phyloP scores from a whole-genome alignment of 139 green algal genomes.

The Chlamydomonas schloesseri region DNA sequence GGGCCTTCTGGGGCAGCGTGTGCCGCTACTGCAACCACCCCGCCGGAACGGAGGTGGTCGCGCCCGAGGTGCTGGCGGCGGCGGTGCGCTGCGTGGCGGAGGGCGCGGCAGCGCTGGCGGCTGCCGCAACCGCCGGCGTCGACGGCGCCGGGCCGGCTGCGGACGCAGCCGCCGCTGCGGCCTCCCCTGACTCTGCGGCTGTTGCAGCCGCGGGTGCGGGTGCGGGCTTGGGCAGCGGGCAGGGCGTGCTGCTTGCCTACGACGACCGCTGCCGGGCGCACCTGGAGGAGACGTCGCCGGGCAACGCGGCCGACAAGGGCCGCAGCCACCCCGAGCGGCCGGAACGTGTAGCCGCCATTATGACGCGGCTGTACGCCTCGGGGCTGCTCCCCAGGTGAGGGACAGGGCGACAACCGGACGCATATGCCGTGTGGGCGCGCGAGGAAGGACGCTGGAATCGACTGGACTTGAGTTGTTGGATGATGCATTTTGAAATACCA shows the following conservation, averaged over 20 bases:
- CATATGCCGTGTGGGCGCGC: too few relatives aligned
- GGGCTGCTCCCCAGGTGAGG: conserved; percentile 59
- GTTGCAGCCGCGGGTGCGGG: not conserved
- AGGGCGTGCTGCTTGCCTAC: conserved; percentile 30
- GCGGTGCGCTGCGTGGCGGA: conserved; percentile 23
- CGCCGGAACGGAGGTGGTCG: not conserved
- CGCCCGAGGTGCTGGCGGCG: conserved; percentile 15
- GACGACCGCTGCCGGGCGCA: conserved; percentile 35
- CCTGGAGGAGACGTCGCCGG: conserved; percentile 25
- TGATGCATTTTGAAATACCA: too few relatives aligned
- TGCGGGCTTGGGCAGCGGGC: not conserved
- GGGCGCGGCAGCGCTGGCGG: not conserved
- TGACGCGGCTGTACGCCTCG: conserved; percentile 65
- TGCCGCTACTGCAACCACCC: conserved; percentile 40
- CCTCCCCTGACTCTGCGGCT: too few relatives aligned
- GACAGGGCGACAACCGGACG: too few relatives aligned
- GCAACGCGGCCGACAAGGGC: not conserved
- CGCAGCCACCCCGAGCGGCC: conserved; percentile 68
- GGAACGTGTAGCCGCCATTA: conserved; percentile 79
- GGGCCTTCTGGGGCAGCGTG: conserved; percentile 12
- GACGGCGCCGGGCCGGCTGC: too few relatives aligned
- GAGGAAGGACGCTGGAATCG: too few relatives aligned
- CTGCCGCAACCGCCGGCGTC: not conserved
- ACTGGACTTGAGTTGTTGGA: too few relatives aligned
- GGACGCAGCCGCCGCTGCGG: not conserved